Evolutionary conservation across 495 filamentous ascomycete species (phyloP).

Genomic region (Lasiosphaeria miniovina): DNA sequence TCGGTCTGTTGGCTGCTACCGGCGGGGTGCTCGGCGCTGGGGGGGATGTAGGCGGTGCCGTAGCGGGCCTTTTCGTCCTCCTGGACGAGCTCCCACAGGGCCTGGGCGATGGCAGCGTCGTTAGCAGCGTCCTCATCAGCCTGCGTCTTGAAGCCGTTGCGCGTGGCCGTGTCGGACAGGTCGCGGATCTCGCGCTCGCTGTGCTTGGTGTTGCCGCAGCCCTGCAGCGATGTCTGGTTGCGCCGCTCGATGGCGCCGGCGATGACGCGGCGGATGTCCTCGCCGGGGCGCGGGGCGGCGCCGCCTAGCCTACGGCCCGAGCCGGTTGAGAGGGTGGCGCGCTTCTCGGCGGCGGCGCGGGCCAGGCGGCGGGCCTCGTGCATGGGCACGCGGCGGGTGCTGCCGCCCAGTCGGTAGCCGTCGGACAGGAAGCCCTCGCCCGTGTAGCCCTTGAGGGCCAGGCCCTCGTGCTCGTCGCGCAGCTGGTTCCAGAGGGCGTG

Average conservation of each 20-base stretch:
- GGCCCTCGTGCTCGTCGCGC: slow-evolving; percentile 74
- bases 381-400: slow-evolving; percentile 49
- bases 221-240: slow-evolving; percentile 53
- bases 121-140: slow-evolving; percentile 89
- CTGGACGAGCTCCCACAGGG: slow-evolving; percentile 82
- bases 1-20: slow-evolving; percentile 38
- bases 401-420: slow-evolving; percentile 66
- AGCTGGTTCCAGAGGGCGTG: slow-evolving; percentile 85
- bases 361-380: slow-evolving; percentile 76
- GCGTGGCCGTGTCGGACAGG: slow-evolving; percentile 63
- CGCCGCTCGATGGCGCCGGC: slow-evolving; percentile 69
- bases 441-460: slow-evolving; percentile 78
- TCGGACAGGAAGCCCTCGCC: slow-evolving; percentile 84
- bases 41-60: slow-evolving; percentile 61
- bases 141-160: slow-evolving; percentile 75
- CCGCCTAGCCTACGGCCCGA: slow-evolving; percentile 78
- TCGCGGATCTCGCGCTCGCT: slow-evolving; percentile 55
- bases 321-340: slow-evolving; percentile 54
- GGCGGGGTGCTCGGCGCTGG: slow-evolving; percentile 58
- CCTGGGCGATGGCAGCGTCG: slow-evolving; percentile 83
- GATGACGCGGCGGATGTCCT: slow-evolving; percentile 73
- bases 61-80: slow-evolving; percentile 69
- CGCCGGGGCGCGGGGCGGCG: slow-evolving; percentile 51
- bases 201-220: slow-evolving; percentile 71
- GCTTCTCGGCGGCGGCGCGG: slow-evolving; percentile 71